phyloP scores from a whole-genome alignment of 306 rosid species.

The Quercus glauca region DNA sequence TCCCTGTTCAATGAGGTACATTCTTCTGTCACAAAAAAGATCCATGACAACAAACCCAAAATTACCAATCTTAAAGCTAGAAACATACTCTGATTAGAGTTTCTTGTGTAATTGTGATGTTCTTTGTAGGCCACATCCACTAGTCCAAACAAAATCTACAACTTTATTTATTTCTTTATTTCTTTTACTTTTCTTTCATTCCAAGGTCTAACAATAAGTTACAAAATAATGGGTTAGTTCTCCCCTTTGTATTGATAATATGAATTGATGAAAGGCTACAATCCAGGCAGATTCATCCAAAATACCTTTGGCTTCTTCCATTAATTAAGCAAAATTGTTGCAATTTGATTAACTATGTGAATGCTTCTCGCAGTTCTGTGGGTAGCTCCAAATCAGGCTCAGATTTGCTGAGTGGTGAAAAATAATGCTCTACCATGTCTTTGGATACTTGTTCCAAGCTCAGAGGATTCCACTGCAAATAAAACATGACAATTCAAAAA shows the following conservation, averaged over 20 bases:
- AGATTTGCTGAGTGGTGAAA: constrained; percentile 49
- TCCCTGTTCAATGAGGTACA: too few species aligned
- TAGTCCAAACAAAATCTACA: background rate
- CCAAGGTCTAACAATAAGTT: background rate
- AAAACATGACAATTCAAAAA: background rate
- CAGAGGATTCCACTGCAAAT: constrained; percentile 96
- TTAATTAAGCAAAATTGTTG: background rate
- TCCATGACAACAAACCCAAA: background rate
- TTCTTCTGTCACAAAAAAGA: too few species aligned
- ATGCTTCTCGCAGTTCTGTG: constrained; percentile 67
- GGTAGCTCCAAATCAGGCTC: constrained; percentile 82
- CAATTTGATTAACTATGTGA: constrained; percentile 20
- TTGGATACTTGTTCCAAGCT: constrained; percentile 65
- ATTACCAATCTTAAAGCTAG: background rate
- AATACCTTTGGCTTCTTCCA: constrained; percentile 3
- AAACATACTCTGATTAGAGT: background rate
- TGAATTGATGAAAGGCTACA: background rate
- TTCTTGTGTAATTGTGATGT: background rate
- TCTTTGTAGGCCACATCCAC: background rate
- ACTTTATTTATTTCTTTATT: background rate
- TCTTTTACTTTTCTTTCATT: background rate
- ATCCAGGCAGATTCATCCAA: background rate
- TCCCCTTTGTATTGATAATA: background rate
- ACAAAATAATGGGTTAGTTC: background rate
- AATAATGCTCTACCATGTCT: constrained; percentile 84